Conservation (phyloP, 1,284 basidiomycete genomes). For the Heterobasidion annosum region DNA sequence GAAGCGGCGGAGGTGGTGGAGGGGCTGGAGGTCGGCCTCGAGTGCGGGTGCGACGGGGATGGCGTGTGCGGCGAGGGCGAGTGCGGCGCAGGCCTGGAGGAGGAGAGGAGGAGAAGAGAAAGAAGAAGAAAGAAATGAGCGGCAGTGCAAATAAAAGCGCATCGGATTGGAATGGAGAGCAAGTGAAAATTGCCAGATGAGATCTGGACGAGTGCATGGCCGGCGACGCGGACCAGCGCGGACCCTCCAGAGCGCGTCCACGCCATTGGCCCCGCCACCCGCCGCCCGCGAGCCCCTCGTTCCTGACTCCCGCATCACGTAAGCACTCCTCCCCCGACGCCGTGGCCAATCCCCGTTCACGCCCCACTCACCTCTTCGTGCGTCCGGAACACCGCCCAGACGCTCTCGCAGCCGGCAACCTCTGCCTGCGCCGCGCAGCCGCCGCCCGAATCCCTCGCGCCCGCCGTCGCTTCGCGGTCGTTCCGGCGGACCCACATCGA, state of each 20-base stretch:
- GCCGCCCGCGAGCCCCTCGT: too few species aligned
- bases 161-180: not conserved
- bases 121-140: constrained; percentile 4
- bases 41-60: constrained; percentile 45
- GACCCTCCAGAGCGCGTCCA: too few species aligned
- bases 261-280: too few species aligned
- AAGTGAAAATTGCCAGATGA: too few species aligned
- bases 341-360: too few species aligned
- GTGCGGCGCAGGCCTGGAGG: constrained; percentile 42
- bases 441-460: not conserved
- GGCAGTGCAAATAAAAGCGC: not conserved
- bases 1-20: constrained; percentile 41
- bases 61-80: constrained; percentile 35
- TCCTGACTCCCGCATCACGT: too few species aligned
- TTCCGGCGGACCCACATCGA: not conserved
- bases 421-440: not conserved
- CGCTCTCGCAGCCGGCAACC: constrained; percentile 15
- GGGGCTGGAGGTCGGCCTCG: constrained; percentile 50
- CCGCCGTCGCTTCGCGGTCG: not conserved
- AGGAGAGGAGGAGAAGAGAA: constrained; percentile 2
- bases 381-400: constrained; percentile 49
- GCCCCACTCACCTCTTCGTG: constrained; percentile 46
- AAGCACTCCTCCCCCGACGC: too few species aligned
- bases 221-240: too few species aligned
- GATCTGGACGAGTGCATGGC: too few species aligned